A percentile compares a stretch with the other conserved stretches of the same genome.
Evolutionary conservation across 2,329 filamentous ascomycete genomes (phyloP).

Genomic region (Colletotrichum tropicale): DNA sequence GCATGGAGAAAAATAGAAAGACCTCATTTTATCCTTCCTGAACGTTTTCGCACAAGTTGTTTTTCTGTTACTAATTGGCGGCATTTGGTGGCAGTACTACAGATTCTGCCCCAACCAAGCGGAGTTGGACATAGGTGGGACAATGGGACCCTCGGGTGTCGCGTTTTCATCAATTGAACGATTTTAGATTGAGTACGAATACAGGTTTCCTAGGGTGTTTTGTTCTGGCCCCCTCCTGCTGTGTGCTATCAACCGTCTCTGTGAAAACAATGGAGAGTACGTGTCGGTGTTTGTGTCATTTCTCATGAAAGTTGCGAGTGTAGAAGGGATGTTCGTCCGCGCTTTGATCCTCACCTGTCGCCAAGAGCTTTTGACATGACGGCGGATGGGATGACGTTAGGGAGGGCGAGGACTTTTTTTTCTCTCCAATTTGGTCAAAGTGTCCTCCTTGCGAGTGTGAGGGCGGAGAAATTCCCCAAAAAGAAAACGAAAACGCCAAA

Average conservation of each 20-base stretch:
- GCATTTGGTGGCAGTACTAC: conserved; percentile 2
- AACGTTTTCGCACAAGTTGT: neutral
- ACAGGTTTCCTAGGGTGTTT: neutral
- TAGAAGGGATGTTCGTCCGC: neutral
- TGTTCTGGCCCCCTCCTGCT: neutral
- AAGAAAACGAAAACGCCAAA: neutral
- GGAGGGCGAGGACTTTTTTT: neutral
- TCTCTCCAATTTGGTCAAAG: neutral
- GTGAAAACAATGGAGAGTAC: too few relatives aligned
- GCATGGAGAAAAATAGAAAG: neutral
- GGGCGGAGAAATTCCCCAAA: neutral
- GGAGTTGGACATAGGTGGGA: conserved; percentile 1
- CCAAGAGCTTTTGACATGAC: neutral
- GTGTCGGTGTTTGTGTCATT: neutral
- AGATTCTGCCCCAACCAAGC: neutral
- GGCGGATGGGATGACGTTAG: neutral
- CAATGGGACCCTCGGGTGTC: neutral
- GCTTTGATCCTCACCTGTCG: neutral
- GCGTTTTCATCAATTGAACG: neutral
- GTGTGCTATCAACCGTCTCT: neutral
- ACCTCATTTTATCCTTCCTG: neutral
- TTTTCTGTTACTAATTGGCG: conserved; percentile 2
- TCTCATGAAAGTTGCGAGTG: neutral
- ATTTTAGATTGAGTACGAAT: conserved; percentile 10
- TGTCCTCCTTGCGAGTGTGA: neutral